A percentile compares a stretch with the other conserved stretches of the same genome.
These are phyloP conservation scores for Teratosphaeria zuluensis DNA, from an alignment of 2,329 filamentous ascomycete species.

Conservation along the genomic window DNA sequence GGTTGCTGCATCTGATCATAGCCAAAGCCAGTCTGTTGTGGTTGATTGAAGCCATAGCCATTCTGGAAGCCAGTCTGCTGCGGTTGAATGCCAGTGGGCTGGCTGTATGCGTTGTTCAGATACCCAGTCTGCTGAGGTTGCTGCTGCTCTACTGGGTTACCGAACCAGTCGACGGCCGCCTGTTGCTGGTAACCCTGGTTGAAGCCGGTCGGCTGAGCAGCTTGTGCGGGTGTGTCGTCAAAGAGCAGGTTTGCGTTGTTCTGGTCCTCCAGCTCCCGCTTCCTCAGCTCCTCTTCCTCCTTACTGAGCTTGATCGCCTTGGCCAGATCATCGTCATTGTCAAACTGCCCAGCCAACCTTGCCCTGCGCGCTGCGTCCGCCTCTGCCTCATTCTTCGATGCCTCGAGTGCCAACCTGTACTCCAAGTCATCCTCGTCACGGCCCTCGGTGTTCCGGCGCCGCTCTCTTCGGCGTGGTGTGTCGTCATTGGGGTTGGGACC, in stretches of 20 bases:
- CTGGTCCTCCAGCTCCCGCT: conserved; percentile 74
- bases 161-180: conserved; percentile 91
- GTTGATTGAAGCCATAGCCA: conserved; percentile 49
- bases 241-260: conserved; percentile 76
- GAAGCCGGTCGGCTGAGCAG: conserved; percentile 68
- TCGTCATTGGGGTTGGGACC: conserved; percentile 6
- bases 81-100: conserved; percentile 62
- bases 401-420: conserved; percentile 82
- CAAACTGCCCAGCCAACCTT: conserved; percentile 31
- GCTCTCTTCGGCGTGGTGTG: conserved; percentile 35
- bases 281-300: conserved; percentile 82
- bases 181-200: conserved; percentile 98
- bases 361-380: conserved; percentile 70
- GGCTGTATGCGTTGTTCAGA: conserved; percentile 59
- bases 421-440: conserved; percentile 73
- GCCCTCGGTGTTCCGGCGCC: conserved; percentile 11
- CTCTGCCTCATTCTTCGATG: conserved; percentile 90
- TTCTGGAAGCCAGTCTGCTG: conserved; percentile 59
- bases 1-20: conserved; percentile 53
- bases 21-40: conserved; percentile 60
- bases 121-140: conserved; percentile 50
- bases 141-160: conserved; percentile 78
- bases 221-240: conserved; percentile 60
- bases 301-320: conserved; percentile 94
- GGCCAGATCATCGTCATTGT: conserved; percentile 76